These are phyloP conservation scores for Leucosporidium creatinivorum DNA, from an alignment of 768 basidiomycete species.

Conservation along the genomic window DNA sequence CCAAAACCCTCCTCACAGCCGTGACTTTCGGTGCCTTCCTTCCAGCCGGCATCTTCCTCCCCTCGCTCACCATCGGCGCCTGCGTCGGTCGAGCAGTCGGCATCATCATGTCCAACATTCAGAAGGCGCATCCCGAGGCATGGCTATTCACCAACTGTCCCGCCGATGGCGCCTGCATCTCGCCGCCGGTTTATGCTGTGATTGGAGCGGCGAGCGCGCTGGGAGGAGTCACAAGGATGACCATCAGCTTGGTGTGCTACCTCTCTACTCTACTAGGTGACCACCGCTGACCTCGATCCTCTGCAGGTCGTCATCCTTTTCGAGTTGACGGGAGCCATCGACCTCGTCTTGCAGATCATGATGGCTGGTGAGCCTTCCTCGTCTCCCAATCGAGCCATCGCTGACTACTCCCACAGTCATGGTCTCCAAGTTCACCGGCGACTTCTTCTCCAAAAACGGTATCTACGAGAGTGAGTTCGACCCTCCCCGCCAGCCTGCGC, in stretches of 20 bases:
- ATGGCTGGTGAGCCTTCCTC: constrained; percentile 50
- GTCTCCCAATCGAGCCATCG: constrained; percentile 35
- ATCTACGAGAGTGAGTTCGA: constrained; percentile 86
- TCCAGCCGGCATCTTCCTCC: constrained; percentile 93
- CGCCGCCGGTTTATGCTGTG: constrained; percentile 57
- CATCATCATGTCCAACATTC: constrained; percentile 67
- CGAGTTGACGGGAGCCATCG: constrained; percentile 75
- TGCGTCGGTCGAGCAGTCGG: constrained; percentile 85
- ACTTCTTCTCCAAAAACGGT: constrained; percentile 81
- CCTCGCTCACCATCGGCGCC: constrained; percentile 87
- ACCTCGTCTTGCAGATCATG: constrained; percentile 56
- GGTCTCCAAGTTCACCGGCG: constrained; percentile 88
- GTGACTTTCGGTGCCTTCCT: constrained; percentile 89
- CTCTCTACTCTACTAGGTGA: not conserved
- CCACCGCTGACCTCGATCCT: constrained; percentile 44
- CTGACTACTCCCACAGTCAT: constrained; percentile 46
- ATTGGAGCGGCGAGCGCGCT: constrained; percentile 82
- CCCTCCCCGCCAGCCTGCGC: constrained; percentile 44
- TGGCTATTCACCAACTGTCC: constrained; percentile 62
- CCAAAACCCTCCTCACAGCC: constrained; percentile 72
- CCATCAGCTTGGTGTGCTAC: constrained; percentile 53
- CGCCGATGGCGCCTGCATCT: constrained; percentile 59
- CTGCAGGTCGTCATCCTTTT: constrained; percentile 73
- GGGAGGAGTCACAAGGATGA: constrained; percentile 87
- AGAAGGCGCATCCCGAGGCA: constrained; percentile 56